Base-by-base conservation (phyloP, 1,284 basidiomycete genomes). In the Ceratobasidium sp. region DNA sequence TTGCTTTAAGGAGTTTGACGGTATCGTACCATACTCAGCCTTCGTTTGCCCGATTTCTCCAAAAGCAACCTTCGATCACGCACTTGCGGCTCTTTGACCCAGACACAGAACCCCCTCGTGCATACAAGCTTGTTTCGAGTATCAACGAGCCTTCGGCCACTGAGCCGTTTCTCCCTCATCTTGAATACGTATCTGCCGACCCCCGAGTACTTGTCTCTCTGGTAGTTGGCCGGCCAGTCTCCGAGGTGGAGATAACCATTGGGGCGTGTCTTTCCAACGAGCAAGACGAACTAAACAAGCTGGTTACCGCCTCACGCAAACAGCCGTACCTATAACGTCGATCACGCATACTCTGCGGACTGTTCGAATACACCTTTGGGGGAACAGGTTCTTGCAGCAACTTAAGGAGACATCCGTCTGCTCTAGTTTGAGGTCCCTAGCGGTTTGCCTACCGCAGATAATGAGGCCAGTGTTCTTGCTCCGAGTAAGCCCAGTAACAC, bases 331-430 rank as follows among this genome's bases (percentile, higher is more conserved):
- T 25, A 29, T 75, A 29, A 29, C 64, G 11, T 75, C 73, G 15
- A 56, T 75, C n/a, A 44, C 29, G 15, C 73, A 66, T 19, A 44
- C 40, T 17, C 44, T 65, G 25, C 56, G 52, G 15, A 75, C 73
- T 6, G 57, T 75, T n/a, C 29, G 73, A 34, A 54, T 75, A 52
- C 73, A 75, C 52, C 61, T 75, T 34, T 75, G 73, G 73, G 70
- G 62, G 22, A 65, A 51, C 34, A 65, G 57, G 29, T 66, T 75
- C 49, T n/a, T 75, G 29, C 73, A 56, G 15, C 61, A 44, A 19
- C 62, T 75, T 25, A 56, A 66, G 37, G 40, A n/a, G 40, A 75
- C 73, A 25, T 15, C 29, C 25, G 29, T 75, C n/a, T 32, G 43
- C 22, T 66, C 61, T 6, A 75, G 29, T 15, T 51, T 75, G 43